Conservation (phyloP, 805 yeast genomes). For the Sugiyamaella boreocaroliniensis region DNA sequence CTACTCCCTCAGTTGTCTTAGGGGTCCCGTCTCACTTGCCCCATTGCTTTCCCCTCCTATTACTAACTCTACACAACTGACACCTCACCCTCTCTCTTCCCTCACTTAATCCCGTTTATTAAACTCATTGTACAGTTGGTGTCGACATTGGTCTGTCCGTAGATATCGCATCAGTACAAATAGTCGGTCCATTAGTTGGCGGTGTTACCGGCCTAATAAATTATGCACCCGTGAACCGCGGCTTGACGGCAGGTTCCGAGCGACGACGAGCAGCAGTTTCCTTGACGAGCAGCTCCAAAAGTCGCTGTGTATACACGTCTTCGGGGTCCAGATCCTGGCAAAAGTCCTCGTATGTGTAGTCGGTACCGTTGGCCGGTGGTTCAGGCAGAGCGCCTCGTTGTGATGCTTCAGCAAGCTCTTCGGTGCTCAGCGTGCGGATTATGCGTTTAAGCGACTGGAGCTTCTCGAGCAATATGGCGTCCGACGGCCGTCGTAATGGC, state of each 20-base stretch:
- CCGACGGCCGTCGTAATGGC: conserved; percentile 3
- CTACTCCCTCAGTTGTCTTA: too few relatives aligned
- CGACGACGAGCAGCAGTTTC: conserved; percentile 19
- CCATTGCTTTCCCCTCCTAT: too few relatives aligned
- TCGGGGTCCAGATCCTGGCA: conserved; percentile 23
- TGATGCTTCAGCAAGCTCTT: conserved; percentile 8
- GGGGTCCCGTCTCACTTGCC: too few relatives aligned
- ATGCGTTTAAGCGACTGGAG: conserved; percentile 7
- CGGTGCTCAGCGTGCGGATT: conserved; percentile 12
- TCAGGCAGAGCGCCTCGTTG: background rate
- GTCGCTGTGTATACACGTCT: conserved; percentile 19
- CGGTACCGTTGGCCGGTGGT: background rate
- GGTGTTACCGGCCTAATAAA: background rate
- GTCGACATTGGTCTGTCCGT: too few relatives aligned
- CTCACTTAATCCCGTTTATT: too few relatives aligned
- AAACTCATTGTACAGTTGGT: too few relatives aligned
- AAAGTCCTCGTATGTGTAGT: conserved; percentile 23
- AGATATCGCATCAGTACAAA: too few relatives aligned
- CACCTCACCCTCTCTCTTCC: too few relatives aligned
- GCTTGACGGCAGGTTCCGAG: background rate
- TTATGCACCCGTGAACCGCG: conserved; percentile 1
- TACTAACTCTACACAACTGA: too few relatives aligned
- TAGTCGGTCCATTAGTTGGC: too few relatives aligned
- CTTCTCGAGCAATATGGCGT: conserved; percentile 11
- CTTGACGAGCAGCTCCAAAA: conserved; percentile 22